A percentile compares a stretch with the other conserved stretches of the same genome.
Conservation (phyloP, 352 stramenopile genomes). For the Globisporangium ultimum region DNA sequence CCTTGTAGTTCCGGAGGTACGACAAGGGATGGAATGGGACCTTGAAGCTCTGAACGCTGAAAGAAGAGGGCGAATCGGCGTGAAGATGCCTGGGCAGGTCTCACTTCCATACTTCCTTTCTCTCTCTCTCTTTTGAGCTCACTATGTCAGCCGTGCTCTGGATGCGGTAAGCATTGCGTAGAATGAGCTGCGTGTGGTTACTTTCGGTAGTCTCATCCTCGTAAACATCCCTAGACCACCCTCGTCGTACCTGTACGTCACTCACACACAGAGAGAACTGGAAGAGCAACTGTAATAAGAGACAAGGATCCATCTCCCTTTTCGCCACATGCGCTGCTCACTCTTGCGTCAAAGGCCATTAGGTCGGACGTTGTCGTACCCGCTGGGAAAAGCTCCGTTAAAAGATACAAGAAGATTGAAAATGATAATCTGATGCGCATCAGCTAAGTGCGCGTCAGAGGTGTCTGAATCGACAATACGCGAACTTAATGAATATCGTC, state of each 20-base stretch:
- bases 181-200: neutral
- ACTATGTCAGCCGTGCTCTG: neutral
- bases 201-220: neutral
- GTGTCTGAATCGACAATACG: too few relatives aligned
- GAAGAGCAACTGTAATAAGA: too few relatives aligned
- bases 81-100: neutral
- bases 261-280: too few relatives aligned
- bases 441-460: too few relatives aligned
- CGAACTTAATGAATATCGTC: too few relatives aligned
- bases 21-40: neutral
- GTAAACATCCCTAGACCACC: too few relatives aligned
- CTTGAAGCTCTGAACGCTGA: neutral
- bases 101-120: neutral
- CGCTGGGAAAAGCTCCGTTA: neutral
- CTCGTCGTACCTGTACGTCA: neutral
- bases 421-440: too few relatives aligned
- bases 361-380: slow-evolving; percentile 1
- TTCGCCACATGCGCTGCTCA: too few relatives aligned
- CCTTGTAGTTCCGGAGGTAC: neutral
- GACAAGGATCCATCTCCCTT: too few relatives aligned
- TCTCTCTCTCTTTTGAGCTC: neutral
- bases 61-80: neutral
- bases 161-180: neutral
- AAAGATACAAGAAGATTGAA: neutral
- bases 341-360: too few relatives aligned